Percentiles rank a stretch among this genome's conserved stretches.
These are phyloP conservation scores for Backusella luteola DNA, from an alignment of 192 early-diverging fungal species.

Conservation along the genomic window DNA sequence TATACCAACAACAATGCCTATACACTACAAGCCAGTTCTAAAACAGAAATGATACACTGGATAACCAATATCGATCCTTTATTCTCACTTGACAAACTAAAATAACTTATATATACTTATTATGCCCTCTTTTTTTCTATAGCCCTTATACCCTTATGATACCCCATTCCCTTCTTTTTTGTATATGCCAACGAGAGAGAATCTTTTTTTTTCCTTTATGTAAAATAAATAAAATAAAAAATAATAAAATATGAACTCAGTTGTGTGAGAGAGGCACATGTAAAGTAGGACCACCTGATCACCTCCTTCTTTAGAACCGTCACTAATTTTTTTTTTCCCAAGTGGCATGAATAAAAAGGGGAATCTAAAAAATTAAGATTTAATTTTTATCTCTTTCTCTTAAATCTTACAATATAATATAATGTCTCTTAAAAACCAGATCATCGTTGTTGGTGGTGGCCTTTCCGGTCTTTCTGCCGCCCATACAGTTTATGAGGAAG, in stretches of 20 bases:
- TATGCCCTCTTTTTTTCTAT: neutral
- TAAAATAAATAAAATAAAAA: conserved; percentile 4
- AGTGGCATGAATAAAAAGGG: conserved; percentile 19
- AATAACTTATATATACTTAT: conserved; percentile 1
- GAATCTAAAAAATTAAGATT: neutral
- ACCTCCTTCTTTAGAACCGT: neutral
- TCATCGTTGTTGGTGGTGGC: conserved; percentile 89
- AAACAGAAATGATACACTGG: conserved; percentile 69
- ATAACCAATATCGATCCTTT: conserved; percentile 41
- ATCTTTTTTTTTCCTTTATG: conserved; percentile 4
- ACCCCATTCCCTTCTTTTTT: neutral
- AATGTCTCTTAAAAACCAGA: conserved; percentile 48
- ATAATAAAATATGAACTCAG: conserved; percentile 1
- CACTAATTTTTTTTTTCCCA: conserved; percentile 5
- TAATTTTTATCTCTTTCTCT: neutral
- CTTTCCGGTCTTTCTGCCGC: conserved; percentile 87
- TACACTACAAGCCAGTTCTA: conserved; percentile 62
- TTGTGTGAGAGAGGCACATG: conserved; percentile 17
- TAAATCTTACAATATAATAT: conserved; percentile 15
- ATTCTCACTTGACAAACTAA: conserved; percentile 14
- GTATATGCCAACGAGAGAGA: conserved; percentile 9
- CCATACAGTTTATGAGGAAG: conserved; percentile 82
- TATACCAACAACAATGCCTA: conserved; percentile 63
- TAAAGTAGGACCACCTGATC: conserved; percentile 5
- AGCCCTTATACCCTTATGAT: neutral